phyloP scores from a whole-genome alignment of 495 filamentous ascomycete species.

The Penicillium herquei region DNA sequence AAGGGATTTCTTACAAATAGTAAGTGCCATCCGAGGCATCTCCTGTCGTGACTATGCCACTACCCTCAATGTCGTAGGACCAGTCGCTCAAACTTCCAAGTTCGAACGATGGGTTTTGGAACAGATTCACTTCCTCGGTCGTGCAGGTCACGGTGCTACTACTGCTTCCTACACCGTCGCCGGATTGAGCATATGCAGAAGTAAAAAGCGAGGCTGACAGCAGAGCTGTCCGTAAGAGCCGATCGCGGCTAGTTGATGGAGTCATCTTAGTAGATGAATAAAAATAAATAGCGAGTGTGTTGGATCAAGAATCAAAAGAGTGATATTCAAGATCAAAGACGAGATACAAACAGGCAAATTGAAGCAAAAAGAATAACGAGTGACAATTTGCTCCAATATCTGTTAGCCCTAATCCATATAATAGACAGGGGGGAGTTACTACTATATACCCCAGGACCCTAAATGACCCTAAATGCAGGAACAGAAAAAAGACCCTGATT shows the following conservation, averaged over 20 bases:
- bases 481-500: background rate
- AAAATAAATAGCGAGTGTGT: background rate
- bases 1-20: background rate
- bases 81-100: background rate
- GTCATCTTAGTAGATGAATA: background rate
- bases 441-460: background rate
- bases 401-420: background rate
- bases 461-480: background rate
- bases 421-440: background rate
- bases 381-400: background rate
- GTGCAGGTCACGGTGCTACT: background rate
- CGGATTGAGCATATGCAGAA: background rate
- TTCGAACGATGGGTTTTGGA: constrained; percentile 2
- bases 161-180: too few species aligned
- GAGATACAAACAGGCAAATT: background rate
- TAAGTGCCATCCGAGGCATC: background rate
- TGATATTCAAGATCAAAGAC: background rate
- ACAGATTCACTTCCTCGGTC: background rate
- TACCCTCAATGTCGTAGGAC: background rate
- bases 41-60: background rate
- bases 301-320: background rate
- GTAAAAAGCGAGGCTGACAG: constrained; percentile 1
- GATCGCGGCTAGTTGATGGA: background rate
- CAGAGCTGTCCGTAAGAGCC: background rate
- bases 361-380: background rate